Evolutionary conservation across 371 early-diverging fungal genomes (phyloP), one percentile per base, ranked within the genome.

Genomic region (Vairimorpha necatrix): DNA sequence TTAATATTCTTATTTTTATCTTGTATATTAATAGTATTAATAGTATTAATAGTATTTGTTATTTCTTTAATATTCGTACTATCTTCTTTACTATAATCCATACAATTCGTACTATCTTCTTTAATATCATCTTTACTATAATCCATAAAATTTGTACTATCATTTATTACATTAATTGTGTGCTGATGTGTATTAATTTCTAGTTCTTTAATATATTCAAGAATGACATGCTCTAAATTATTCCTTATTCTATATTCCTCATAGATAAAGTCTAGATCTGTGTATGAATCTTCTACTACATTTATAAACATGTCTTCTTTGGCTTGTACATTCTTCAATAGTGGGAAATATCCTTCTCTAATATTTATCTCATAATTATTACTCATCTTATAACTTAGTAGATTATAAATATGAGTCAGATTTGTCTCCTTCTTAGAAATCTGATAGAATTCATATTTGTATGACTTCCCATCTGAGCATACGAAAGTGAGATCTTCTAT

Each of bases 381-480:
- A 7, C 72, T 50, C 14, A 50, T 14, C 22, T n/a, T 50, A 6
- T 50, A 13, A n/a, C 22, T 50, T n/a, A 50, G 14, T 50, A 50
- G 22, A 50, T 50, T 50, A n/a, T 50, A 50, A n/a, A 50, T 13
- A 50, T n/a, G 22, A 11, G 3, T 11, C 50, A 50, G 14, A 50
- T 50, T 50, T 11, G 4, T n/a, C 22, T 4, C 22, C n/a, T 50
- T 50, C 4, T 50, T 6, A 13, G 32, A 50, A 7, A 73, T 54
- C 66, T 58, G 72, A 30, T 75, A 63, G 46, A 76, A 70, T 48
- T 61, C 48, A 38, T 78, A 69, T 53, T 63, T 71, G 38, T 81
- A 78, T 16, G 73, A 22, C 46, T 39, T 68, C 13, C 82, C 82
- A 60, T 78, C 76, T 58, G 36, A 68, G 38, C 78, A 78, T 58